phyloP scores from a whole-genome alignment of 306 rosid genomes.

The Sicyos edulis region DNA sequence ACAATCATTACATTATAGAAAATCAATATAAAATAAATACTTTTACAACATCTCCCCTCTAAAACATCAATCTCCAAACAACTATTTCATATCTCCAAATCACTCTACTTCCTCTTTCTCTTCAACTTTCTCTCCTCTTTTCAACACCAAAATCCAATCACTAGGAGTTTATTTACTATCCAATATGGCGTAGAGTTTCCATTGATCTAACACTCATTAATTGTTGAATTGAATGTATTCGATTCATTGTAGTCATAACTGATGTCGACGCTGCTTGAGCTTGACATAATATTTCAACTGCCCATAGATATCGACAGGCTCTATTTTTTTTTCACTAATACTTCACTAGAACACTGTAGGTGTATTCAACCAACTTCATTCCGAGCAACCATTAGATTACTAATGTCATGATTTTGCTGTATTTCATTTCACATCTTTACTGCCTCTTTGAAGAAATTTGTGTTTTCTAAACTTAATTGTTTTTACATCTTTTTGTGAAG shows the following conservation, averaged over 20 bases:
- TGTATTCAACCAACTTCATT: neutral
- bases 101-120: too few relatives aligned
- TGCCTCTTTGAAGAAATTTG: neutral
- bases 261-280: neutral
- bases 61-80: too few relatives aligned
- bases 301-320: neutral
- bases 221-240: neutral
- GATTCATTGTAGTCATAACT: neutral
- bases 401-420: neutral
- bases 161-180: neutral
- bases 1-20: too few relatives aligned
- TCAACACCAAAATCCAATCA: too few relatives aligned
- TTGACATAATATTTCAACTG: neutral
- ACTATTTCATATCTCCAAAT: too few relatives aligned
- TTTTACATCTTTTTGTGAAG: neutral
- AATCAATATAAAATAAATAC: too few relatives aligned
- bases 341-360: neutral
- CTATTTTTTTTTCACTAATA: neutral
- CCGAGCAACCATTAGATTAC: neutral
- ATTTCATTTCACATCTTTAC: conserved; percentile 9
- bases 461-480: neutral
- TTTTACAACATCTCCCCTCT: too few relatives aligned
- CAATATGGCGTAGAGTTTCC: neutral
- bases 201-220: neutral
- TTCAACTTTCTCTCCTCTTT: too few relatives aligned